Conservation (phyloP, 176 grass and related monocot genomes). For the Carex parvula region DNA sequence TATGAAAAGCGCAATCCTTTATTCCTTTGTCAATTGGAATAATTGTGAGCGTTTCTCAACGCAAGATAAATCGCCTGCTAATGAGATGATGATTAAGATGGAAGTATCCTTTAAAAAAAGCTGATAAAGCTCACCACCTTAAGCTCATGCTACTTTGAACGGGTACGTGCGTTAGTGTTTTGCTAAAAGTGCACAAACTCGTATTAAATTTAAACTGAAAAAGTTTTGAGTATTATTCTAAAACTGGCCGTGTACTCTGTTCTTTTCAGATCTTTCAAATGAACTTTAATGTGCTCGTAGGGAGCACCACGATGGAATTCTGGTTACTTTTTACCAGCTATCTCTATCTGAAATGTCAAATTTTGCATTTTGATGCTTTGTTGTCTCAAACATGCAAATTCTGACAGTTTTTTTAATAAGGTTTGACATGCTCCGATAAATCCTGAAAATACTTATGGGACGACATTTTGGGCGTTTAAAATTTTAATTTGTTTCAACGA, state of each 20-base stretch:
- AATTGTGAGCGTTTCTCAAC: slow-evolving; percentile 16
- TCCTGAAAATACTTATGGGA: not conserved
- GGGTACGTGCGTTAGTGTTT: not conserved
- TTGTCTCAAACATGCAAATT: not conserved
- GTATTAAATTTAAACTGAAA: slow-evolving; percentile 4
- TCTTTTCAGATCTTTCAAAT: slow-evolving; percentile 22
- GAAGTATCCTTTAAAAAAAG: slow-evolving; percentile 30
- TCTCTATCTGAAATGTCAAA: not conserved
- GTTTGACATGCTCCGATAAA: not conserved
- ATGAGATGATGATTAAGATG: slow-evolving; percentile 26
- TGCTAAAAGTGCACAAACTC: not conserved
- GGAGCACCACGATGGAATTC: not conserved
- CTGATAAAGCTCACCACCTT: slow-evolving; percentile 16
- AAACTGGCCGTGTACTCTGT: not conserved
- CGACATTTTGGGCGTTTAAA: not conserved
- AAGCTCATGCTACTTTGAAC: slow-evolving; percentile 20
- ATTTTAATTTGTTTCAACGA: no score
- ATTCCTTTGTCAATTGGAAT: slow-evolving; percentile 26
- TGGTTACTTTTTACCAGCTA: slow-evolving; percentile 2
- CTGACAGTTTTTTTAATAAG: not conserved
- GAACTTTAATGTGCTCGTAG: not conserved
- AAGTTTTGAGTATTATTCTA: slow-evolving; percentile 22
- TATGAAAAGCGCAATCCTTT: slow-evolving; percentile 26
- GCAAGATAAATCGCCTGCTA: slow-evolving; percentile 14
- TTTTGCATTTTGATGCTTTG: not conserved